phyloP scores from a whole-genome alignment of 345 rosid species.

The Ricinus communis region DNA sequence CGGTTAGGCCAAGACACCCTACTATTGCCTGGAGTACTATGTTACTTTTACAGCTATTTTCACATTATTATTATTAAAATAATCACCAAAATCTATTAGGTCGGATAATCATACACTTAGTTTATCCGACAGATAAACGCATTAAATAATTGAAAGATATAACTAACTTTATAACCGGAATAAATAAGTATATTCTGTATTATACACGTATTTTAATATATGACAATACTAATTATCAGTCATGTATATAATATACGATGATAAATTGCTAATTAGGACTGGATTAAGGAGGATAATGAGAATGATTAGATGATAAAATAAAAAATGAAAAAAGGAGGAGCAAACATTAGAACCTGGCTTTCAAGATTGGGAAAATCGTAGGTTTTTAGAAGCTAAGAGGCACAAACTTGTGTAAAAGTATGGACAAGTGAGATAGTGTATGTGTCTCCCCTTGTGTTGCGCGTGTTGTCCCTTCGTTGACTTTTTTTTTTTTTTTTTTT shows the following conservation, averaged over 20 bases:
- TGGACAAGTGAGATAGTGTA: not conserved
- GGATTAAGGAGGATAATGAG: no score
- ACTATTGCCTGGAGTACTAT: not conserved
- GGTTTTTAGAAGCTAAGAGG: constrained; percentile 27
- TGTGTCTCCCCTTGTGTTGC: not conserved
- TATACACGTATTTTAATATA: no score
- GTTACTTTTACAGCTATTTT: not conserved
- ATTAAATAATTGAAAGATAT: no score
- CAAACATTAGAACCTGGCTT: constrained; percentile 38
- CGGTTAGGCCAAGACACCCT: not conserved
- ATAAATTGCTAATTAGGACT: not conserved
- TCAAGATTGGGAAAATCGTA: constrained; percentile 31
- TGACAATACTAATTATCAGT: no score
- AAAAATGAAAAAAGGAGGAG: not conserved
- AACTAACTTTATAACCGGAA: no score
- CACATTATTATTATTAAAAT: no score
- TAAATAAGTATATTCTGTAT: no score
- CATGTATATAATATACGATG: no score
- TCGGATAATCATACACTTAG: no score
- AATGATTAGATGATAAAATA: not conserved
- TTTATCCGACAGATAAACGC: no score
- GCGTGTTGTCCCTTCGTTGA: constrained; percentile 7
- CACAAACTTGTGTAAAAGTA: not conserved
- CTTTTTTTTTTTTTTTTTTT: not conserved
- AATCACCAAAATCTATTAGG: no score